A percentile compares a stretch with the other conserved stretches of the same genome.
Evolutionary conservation across 192 early-diverging fungal genomes (phyloP).

Genomic region (Backusella westeae): DNA sequence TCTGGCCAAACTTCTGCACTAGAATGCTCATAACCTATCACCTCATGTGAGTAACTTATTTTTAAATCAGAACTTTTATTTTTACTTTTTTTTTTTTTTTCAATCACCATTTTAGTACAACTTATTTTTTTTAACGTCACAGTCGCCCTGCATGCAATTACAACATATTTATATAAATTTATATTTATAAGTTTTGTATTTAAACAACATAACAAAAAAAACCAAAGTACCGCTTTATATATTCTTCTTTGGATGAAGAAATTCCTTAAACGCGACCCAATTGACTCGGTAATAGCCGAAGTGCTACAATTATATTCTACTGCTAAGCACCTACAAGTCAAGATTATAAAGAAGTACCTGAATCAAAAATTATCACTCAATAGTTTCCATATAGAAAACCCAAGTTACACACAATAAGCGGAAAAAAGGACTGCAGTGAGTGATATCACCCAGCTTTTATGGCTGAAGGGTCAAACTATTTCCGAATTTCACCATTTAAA

Average conservation of each 20-base stretch:
- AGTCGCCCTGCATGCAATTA: conserved; percentile 1
- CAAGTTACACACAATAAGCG: not conserved
- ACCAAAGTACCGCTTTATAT: not conserved
- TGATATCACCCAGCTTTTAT: not conserved
- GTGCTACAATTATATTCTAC: not conserved
- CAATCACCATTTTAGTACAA: not conserved
- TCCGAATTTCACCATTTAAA: conserved; percentile 5
- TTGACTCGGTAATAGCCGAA: not conserved
- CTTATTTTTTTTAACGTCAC: conserved; percentile 4
- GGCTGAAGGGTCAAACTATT: not conserved
- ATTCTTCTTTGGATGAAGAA: not conserved
- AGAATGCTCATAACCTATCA: not conserved
- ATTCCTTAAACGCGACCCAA: not conserved
- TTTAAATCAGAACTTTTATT: not conserved
- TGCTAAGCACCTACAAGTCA: not conserved
- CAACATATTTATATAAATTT: not conserved
- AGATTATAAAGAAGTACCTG: conserved; percentile 1
- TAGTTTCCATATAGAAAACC: not conserved
- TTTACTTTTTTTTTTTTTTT: not conserved
- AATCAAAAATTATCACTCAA: conserved; percentile 7
- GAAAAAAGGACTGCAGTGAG: not conserved
- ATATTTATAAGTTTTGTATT: not conserved
- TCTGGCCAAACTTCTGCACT: not conserved
- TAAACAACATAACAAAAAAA: not conserved
- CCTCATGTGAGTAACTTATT: conserved; percentile 4